A percentile compares a stretch with the other conserved stretches of the same genome.
These are phyloP conservation scores for Pseudogymnoascus sp. DNA, from an alignment of 2,329 filamentous ascomycete species.

Conservation along the genomic window DNA sequence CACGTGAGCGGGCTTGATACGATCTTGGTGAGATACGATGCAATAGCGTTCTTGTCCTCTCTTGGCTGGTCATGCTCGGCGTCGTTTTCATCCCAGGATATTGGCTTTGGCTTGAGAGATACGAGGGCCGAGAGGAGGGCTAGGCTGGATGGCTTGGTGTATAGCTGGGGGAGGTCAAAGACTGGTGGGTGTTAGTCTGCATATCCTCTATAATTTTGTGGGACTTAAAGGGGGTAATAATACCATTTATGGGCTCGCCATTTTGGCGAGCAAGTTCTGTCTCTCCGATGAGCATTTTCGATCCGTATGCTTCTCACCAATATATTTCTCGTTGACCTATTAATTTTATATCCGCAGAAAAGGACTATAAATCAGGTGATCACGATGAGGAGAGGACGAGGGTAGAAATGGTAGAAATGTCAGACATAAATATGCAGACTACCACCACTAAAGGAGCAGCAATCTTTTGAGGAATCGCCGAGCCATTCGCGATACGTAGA, in stretches of 20 bases:
- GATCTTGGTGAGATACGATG: slow-evolving; percentile 60
- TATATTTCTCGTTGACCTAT: not conserved
- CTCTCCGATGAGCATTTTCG: not conserved
- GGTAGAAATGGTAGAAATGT: not conserved
- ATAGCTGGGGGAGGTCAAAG: slow-evolving; percentile 73
- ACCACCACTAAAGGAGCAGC: not conserved
- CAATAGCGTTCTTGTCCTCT: slow-evolving; percentile 42
- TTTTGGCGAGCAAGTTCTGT: not conserved
- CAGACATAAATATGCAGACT: not conserved
- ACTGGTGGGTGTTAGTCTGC: slow-evolving; percentile 33
- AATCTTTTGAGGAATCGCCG: not conserved
- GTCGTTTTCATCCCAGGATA: slow-evolving; percentile 52
- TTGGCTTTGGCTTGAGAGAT: slow-evolving; percentile 56
- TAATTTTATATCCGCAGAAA: not conserved
- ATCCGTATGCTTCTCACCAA: not conserved
- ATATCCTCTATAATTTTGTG: not conserved
- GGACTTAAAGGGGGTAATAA: not conserved
- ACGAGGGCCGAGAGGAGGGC: slow-evolving; percentile 58
- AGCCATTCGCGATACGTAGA: not conserved
- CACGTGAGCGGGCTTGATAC: slow-evolving; percentile 59
- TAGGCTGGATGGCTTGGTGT: slow-evolving; percentile 61
- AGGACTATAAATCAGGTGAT: not conserved
- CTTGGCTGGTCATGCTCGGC: slow-evolving; percentile 26
- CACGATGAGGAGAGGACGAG: not conserved
- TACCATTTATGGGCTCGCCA: slow-evolving; percentile 13